These are phyloP conservation scores for Paraconiothyrium brasiliense DNA, from an alignment of 2,329 filamentous ascomycete species.

Conservation along the genomic window DNA sequence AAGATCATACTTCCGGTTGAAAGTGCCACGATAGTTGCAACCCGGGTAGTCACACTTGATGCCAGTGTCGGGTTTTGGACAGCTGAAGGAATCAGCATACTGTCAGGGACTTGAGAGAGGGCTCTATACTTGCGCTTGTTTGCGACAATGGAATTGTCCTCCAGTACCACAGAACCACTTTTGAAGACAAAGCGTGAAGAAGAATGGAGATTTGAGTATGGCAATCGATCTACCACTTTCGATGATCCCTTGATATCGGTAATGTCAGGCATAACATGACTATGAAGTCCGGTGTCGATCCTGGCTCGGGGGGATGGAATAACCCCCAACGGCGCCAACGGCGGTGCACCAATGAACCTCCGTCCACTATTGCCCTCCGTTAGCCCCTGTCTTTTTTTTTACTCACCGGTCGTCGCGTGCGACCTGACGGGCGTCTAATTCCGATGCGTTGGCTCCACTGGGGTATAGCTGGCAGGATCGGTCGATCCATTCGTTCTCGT, in stretches of 20 bases:
- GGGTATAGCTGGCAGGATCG: constrained; percentile 11
- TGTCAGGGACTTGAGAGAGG: neutral
- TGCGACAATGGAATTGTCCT: neutral
- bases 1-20: constrained; percentile 32
- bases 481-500: constrained; percentile 15
- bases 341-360: too few species aligned
- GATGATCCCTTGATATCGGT: too few species aligned
- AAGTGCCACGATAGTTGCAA: constrained; percentile 25
- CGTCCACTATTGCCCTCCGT: constrained; percentile 31
- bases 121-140: constrained; percentile 6
- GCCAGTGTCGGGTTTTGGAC: constrained; percentile 14
- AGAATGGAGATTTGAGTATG: neutral
- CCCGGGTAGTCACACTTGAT: constrained; percentile 24
- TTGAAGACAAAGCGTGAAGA: constrained; percentile 6
- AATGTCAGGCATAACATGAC: too few species aligned
- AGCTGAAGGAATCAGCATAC: neutral
- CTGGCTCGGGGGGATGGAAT: too few species aligned
- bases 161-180: constrained; percentile 6
- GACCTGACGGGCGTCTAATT: constrained; percentile 9
- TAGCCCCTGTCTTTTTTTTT: constrained; percentile 33
- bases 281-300: too few species aligned
- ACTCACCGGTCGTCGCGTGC: constrained; percentile 21
- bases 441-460: constrained; percentile 9
- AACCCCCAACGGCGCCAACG: too few species aligned
- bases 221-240: too few species aligned